Base-by-base conservation (phyloP, 768 basidiomycete species). In the Cystofilobasidium capitatum region DNA sequence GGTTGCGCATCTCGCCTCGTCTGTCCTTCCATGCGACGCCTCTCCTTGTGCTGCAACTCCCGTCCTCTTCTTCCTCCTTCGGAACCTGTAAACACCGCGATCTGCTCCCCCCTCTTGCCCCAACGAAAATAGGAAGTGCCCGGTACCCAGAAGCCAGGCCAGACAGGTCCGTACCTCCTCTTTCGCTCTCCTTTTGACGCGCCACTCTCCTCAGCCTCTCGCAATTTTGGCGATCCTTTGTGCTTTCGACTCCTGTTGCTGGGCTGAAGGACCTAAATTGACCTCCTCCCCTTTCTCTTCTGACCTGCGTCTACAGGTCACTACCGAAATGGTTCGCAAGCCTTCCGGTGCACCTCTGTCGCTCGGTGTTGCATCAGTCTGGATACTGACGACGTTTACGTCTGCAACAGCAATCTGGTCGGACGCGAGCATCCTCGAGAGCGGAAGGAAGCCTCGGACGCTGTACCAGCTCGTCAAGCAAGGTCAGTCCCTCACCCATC, bases 381-480 rank as follows among this genome's bases (percentile, higher is more conserved):
- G 33, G 47, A n/a, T n/a, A 35, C 44, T 51, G 3, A 5, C 35
- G 22, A 31, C 42, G 10, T 22, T 60, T 37, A 29, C 29, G 24
- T n/a, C 26, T 44, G 39, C 12, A 31, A n/a, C 39, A 67, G 66
- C 55, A n/a, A 31, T 69, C 57, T 69, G 29, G 29, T 62, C 67
- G 9, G 62, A 69, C 57, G 7, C 24, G 3, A 33, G 20, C 17
- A 29, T 47, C 14, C 55, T 69, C n/a, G 17, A 31, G 20, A 6
- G 1, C 8, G 14, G 17, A 12, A 51, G 51, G 22, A 63, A 58
- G 54, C 67, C 67, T 10, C 61, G n/a, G 35, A 63, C 61, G 22
- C 62, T 69, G 24, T 69, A 63, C 45, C 51, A 62, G 35, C 61
- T 69, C 31, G 61, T 64, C 62, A 63, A 63, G 24, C 67, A 69